Evolutionary conservation across 169 alveolate genomes (phyloP), one percentile per base, ranked within the genome.

Genomic region (Babesia gibsoni): DNA sequence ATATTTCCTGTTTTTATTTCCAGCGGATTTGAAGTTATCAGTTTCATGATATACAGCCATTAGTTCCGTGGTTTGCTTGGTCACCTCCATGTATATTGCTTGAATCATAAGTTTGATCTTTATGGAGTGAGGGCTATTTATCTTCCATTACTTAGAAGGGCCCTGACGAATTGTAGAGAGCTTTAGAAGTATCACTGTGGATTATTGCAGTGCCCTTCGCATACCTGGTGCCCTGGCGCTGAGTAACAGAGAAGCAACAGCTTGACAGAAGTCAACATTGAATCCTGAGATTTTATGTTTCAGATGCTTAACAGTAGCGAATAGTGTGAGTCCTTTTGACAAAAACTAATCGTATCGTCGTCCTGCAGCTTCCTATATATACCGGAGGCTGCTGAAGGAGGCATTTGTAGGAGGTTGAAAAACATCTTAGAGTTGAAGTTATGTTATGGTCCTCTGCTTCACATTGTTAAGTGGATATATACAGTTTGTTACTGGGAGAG

Each of bases 11-110:
- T 90, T 86, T 49, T 90, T n/a, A n/a, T n/a, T 94, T 50, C 75
- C 83, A 0, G 92, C 90, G n/a, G 92, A 82, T 94, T 89, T 90
- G 87, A 83, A 90, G 70, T 84, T 81, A 36, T 88, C 93, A 23
- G 94, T 77, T 66, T 82, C 94, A 18, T 86, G 63, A 65, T 91
- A 90, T 45, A 73, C 73, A 29, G 70, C 83, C 7, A 85, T 81
- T 2, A 66, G 67, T 39, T 83, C 91, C 45, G 56, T 33, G 22
- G 92, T 82, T 39, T 83, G 90, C 7, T 85, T 84, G 18, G 95
- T 90, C 0, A 1, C 20, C n/a, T 48, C 32, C 82, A 70, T 74
- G 70, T 78, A 78, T 16, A 67, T 30, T 20, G 54, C 58, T 10
- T 66, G 53, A 5, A 78, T 18, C 5, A 27, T 54, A n/a, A 25